Evolutionary conservation across 495 filamentous ascomycete species (phyloP), one percentile per base, ranked within the genome.

Genomic region (Penicillium maclennaniae): DNA sequence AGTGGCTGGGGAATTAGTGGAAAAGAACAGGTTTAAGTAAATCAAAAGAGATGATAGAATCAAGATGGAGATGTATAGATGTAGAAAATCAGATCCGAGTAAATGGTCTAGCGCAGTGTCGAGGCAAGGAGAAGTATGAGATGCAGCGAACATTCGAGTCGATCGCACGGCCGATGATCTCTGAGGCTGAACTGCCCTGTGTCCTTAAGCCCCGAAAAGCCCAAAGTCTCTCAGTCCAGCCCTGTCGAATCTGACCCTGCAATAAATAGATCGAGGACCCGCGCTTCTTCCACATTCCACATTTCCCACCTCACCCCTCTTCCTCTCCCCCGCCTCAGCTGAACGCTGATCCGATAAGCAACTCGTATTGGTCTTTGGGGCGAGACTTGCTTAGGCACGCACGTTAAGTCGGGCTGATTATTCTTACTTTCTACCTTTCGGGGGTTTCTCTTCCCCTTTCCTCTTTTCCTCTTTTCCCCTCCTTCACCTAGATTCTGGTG

Each of bases 381-480:
- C 27, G 27, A 34, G 31, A 34, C 31, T 19, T 7, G 27, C 20
- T n/a, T 47, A 10, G 16, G 31, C 20, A 25, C 45, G 16, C 45
- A 23, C 4, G 7, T 3, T 49, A 26, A 47, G 38, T 26, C 20
- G 26, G 28, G 4, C 40, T 23, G 10, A 34, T 37, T 17, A n/a
- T 20, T 19, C 6, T 26, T 19, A 15, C 5, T 28, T 31, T 17
- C n/a, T 14, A 15, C 26, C 23, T 28, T 23, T 49, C 43, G 52
- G 55, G 37, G 37, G 39, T n/a, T 37, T 57, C 47, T 48, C 59
- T 38, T 50, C 25, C 55, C 59, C 42, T 23, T 41, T 49, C 42
- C 20, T 27, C 44, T 20, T 45, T 45, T 36, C 16, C 21, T 45
- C 34, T 48, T 52, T 39, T 42, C 52, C 25, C 48, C 25, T 50